Evolutionary conservation across 176 grass and related monocot species (phyloP).

Genomic region (Oryza australiensis): DNA sequence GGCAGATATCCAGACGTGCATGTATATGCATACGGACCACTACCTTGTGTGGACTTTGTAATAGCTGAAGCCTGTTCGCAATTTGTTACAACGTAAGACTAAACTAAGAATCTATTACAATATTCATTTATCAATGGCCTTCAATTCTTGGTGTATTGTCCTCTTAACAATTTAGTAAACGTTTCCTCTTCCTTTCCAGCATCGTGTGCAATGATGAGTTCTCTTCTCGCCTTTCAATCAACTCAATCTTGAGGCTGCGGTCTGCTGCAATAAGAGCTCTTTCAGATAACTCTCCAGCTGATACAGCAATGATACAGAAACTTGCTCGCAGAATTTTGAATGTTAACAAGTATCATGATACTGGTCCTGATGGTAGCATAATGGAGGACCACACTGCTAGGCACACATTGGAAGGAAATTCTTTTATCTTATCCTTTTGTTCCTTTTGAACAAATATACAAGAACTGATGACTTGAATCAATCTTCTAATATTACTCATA

Average conservation of each 20-base stretch:
- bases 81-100: conserved; percentile 81
- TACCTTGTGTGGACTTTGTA: conserved; percentile 78
- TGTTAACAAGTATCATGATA: conserved; percentile 61
- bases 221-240: conserved; percentile 88
- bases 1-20: conserved; percentile 77
- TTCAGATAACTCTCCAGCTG: conserved; percentile 78
- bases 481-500: conserved; percentile 1
- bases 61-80: conserved; percentile 93
- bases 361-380: conserved; percentile 32
- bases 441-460: conserved; percentile 3
- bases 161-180: conserved; percentile 28
- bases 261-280: conserved; percentile 82
- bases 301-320: conserved; percentile 89
- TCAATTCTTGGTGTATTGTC: conserved; percentile 8
- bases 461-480: neutral
- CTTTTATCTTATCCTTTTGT: conserved; percentile 18
- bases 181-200: conserved; percentile 51
- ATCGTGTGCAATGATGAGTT: conserved; percentile 85
- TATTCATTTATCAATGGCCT: conserved; percentile 14
- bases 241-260: conserved; percentile 86
- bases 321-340: conserved; percentile 87
- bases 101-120: neutral
- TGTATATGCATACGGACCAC: conserved; percentile 95
- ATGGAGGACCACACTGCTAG: conserved; percentile 23
- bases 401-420: conserved; percentile 23